phyloP scores from a whole-genome alignment of 108 stramenopile species.

The Nitzschia sp. region DNA sequence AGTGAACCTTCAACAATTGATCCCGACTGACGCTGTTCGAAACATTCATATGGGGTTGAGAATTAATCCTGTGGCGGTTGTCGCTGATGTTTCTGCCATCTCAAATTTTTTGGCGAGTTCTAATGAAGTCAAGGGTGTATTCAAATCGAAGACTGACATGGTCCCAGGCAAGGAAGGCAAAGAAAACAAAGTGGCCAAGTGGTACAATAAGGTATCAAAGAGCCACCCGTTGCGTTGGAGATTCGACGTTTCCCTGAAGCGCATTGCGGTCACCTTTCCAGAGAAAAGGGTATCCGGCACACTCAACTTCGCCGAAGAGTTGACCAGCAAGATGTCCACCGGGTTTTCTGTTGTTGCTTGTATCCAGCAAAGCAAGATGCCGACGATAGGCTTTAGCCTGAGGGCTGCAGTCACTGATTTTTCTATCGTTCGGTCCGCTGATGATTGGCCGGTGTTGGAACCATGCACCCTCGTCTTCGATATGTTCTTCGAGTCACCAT shows the following conservation, averaged over 20 bases:
- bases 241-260: constrained; percentile 36
- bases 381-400: not conserved
- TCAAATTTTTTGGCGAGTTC: constrained; percentile 4
- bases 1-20: not conserved
- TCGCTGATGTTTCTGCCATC: constrained; percentile 22
- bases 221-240: constrained; percentile 45
- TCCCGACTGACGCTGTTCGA: constrained; percentile 18
- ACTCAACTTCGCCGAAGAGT: constrained; percentile 30
- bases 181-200: not conserved
- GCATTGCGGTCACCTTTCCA: constrained; percentile 34
- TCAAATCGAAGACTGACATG: not conserved
- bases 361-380: constrained; percentile 18
- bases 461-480: constrained; percentile 27
- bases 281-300: constrained; percentile 19
- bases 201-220: not conserved
- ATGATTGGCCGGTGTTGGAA: constrained; percentile 48
- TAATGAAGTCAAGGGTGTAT: constrained; percentile 13
- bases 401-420: constrained; percentile 31
- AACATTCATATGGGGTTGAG: constrained; percentile 44
- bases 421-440: constrained; percentile 25
- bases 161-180: not conserved
- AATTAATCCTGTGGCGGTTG: constrained; percentile 24
- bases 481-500: not conserved
- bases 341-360: constrained; percentile 24
- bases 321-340: constrained; percentile 26